These are phyloP conservation scores for Protomyces arabidopsidicola DNA, from an alignment of 1,139 yeast genomes.

Conservation along the genomic window DNA sequence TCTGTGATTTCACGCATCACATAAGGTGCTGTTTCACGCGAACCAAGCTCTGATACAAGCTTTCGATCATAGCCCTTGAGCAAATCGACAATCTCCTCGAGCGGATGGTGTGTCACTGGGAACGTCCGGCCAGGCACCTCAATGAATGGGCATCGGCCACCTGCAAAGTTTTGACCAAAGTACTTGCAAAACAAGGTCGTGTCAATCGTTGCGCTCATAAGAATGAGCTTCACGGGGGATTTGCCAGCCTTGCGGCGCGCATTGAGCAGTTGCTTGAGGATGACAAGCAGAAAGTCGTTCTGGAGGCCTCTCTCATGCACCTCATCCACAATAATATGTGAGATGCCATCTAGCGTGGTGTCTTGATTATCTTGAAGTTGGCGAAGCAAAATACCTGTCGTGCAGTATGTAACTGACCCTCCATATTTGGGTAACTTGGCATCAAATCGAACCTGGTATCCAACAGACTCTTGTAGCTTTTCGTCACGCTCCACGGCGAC, in stretches of 20 bases:
- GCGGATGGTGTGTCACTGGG: constrained; percentile 62
- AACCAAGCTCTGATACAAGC: constrained; percentile 6
- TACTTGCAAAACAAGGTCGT: constrained; percentile 54
- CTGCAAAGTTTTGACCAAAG: constrained; percentile 44
- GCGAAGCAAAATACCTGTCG: constrained; percentile 74
- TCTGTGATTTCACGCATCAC: constrained; percentile 13
- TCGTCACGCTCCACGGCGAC: constrained; percentile 53
- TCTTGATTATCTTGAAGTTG: constrained; percentile 52
- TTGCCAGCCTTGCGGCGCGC: constrained; percentile 41
- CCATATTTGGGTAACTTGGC: constrained; percentile 58
- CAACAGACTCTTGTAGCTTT: constrained; percentile 61
- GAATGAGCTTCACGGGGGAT: constrained; percentile 46
- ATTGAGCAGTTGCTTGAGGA: constrained; percentile 51
- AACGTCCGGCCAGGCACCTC: constrained; percentile 79
- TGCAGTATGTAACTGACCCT: constrained; percentile 68
- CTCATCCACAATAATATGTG: constrained; percentile 72
- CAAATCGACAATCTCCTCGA: constrained; percentile 35
- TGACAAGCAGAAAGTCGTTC: constrained; percentile 66
- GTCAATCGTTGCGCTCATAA: constrained; percentile 82
- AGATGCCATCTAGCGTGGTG: constrained; percentile 52
- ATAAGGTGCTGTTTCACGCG: constrained; percentile 15
- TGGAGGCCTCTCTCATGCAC: constrained; percentile 82
- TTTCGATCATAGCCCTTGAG: constrained; percentile 7
- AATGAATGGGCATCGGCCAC: constrained; percentile 47
- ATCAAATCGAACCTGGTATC: constrained; percentile 78